Conservation (phyloP, 805 yeast species). For the Pichia rugopelliculosa region DNA sequence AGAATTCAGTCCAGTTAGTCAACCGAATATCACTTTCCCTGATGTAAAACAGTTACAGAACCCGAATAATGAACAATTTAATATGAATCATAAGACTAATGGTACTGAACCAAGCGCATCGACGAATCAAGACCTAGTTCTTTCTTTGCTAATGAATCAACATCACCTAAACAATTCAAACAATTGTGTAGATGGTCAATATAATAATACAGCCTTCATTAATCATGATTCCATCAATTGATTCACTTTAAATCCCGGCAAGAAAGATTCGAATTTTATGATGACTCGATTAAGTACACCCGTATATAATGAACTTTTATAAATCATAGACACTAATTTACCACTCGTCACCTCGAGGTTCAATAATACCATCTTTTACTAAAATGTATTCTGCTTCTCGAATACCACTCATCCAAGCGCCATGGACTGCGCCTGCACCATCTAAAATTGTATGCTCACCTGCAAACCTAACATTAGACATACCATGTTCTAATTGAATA, state of each 20-base stretch:
- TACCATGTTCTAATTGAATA: slow-evolving; percentile 53
- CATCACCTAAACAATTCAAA: neutral
- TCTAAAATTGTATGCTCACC: slow-evolving; percentile 86
- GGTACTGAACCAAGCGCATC: neutral
- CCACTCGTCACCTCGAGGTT: slow-evolving; percentile 33
- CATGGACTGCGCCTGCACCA: slow-evolving; percentile 90
- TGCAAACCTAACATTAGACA: slow-evolving; percentile 65
- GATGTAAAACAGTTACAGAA: neutral
- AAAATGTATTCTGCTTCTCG: slow-evolving; percentile 25
- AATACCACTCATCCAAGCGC: slow-evolving; percentile 69
- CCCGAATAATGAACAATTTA: neutral
- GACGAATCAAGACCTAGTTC: neutral
- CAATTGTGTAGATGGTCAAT: neutral
- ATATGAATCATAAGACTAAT: neutral
- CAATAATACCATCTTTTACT: slow-evolving; percentile 16
- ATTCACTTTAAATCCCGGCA: too few species aligned
- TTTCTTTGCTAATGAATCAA: neutral
- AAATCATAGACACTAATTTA: neutral
- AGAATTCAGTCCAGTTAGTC: neutral
- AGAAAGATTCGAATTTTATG: neutral
- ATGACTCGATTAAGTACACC: neutral
- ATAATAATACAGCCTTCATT: neutral
- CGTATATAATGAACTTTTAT: too few species aligned
- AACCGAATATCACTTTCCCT: neutral
- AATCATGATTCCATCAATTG: neutral